Evolutionary conservation across 768 basidiomycete genomes (phyloP), one percentile per base, ranked within the genome.

Genomic region (Amylocystis lapponica): DNA sequence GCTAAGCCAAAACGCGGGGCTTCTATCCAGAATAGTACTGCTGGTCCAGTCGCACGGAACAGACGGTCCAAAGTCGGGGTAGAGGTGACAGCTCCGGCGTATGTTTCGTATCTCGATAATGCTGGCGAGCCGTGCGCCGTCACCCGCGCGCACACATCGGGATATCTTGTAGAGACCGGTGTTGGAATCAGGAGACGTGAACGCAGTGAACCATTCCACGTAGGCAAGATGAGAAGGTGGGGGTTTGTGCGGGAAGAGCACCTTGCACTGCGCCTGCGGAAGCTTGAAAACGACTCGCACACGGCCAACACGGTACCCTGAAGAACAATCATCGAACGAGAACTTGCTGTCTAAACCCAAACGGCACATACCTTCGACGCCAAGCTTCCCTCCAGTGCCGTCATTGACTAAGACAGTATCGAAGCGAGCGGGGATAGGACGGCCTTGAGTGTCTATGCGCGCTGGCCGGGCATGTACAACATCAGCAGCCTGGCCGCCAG

Each of bases 331-430:
- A 34, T n/a, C 7, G 14, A 7, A 17, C 19, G 8, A 34, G 33
- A n/a, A 17, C 39, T 23, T 39, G 26, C 11, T 22, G 16, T 38
- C 26, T 36, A 29, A 20, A 45, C 16, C 10, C 5, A 12, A 5
- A n/a, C 9, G 5, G 5, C 12, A 40, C 44, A 12, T 40, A 63
- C 60, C 57, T 42, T 38, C 13, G 1, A 38, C 16, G 8, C 17
- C 7, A 21, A 14, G 21, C 30, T 13, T 13, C 14, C 19, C 19
- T 23, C 27, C 16, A 14, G 27, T 29, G 14, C 20, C 13, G 5
- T 48, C 39, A 14, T 59, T 56, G 11, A 63, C 42, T 2, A 66
- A 43, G 2, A 46, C 63, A 2, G 60, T 67, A 47, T 72, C 67
- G 51, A 69, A 71, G 4, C 61, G 49, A 2, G 48, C 58, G 2